Evolutionary conservation across 306 rosid species (phyloP).

Genomic region (Adenanthera pavonina): DNA sequence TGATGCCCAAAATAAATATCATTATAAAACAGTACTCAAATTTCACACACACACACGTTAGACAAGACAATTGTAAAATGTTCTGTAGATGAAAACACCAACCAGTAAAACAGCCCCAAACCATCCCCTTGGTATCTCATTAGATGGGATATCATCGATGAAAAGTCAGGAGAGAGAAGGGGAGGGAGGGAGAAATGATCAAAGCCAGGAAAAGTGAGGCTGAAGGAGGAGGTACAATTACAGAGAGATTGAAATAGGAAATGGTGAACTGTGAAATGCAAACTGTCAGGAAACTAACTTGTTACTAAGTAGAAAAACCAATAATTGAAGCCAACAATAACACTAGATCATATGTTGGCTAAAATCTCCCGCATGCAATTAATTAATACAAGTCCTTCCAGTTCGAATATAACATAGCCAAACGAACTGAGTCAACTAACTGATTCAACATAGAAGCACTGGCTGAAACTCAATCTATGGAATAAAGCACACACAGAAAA

Average conservation of each 20-base stretch:
- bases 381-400: not conserved
- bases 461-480: not conserved
- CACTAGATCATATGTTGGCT: not conserved
- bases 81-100: not conserved
- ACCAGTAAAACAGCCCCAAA: not conserved
- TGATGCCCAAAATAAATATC: conserved; percentile 5
- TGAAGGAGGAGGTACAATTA: not conserved
- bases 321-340: not conserved
- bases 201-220: not conserved
- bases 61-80: not conserved
- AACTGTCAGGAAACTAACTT: not conserved
- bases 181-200: not conserved
- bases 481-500: conserved; percentile 13
- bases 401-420: not conserved
- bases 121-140: not conserved
- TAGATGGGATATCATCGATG: conserved; percentile 1
- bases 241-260: not conserved
- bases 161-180: conserved; percentile 7
- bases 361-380: conserved; percentile 20
- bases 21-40: not conserved
- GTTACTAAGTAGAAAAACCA: not conserved
- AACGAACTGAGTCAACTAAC: not conserved
- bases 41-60: conserved; percentile 1
- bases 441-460: not conserved
- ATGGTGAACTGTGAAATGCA: conserved; percentile 5